Percentiles rank a stretch among this genome's conserved stretches.
Conservation (phyloP, 495 filamentous ascomycete species). For the Aeminium ludgeri region DNA sequence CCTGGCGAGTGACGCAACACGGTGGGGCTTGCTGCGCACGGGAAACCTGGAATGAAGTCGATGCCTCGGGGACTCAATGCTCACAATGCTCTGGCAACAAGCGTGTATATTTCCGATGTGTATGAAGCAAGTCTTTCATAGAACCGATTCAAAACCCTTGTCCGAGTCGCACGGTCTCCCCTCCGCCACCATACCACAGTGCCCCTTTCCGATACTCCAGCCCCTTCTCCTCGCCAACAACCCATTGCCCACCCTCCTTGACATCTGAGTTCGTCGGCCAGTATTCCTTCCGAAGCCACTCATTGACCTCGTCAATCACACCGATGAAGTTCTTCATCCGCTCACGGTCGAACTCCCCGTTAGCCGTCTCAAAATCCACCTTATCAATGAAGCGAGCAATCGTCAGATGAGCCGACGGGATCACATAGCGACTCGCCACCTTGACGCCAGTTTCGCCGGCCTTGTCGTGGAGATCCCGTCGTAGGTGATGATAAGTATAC, state of each 20-base stretch:
- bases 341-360: constrained; percentile 20
- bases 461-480: constrained; percentile 55
- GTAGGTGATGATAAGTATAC: constrained; percentile 84
- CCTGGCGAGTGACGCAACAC: too few relatives aligned
- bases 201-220: constrained; percentile 14
- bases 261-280: constrained; percentile 40
- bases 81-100: too few relatives aligned
- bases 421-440: constrained; percentile 60
- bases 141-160: constrained; percentile 13
- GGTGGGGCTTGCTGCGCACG: too few relatives aligned
- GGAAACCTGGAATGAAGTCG: too few relatives aligned
- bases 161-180: constrained; percentile 12
- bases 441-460: constrained; percentile 38
- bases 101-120: too few relatives aligned
- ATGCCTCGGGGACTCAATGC: too few relatives aligned
- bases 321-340: constrained; percentile 42
- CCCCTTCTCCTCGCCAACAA: constrained; percentile 23
- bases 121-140: too few relatives aligned
- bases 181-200: constrained; percentile 19
- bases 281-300: constrained; percentile 45
- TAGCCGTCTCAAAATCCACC: constrained; percentile 23
- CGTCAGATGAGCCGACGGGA: constrained; percentile 78
- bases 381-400: constrained; percentile 60
- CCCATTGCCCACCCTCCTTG: constrained; percentile 42
- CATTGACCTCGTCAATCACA: constrained; percentile 60